These are phyloP conservation scores for Colletotrichum chrysophilum DNA, from an alignment of 2,329 filamentous ascomycete species.

Conservation along the genomic window DNA sequence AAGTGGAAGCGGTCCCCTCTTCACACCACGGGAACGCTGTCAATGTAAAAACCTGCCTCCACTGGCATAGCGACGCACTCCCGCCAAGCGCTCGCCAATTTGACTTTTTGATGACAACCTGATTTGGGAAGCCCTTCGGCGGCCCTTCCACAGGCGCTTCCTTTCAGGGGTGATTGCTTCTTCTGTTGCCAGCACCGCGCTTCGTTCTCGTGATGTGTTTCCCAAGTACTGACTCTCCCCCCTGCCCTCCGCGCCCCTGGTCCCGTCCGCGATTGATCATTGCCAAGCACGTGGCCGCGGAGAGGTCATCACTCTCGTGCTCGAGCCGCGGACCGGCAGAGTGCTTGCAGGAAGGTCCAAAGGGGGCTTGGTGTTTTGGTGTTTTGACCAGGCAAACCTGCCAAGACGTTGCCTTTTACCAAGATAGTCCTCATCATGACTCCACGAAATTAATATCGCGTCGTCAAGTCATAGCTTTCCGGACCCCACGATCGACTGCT, in stretches of 20 bases:
- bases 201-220: slow-evolving; percentile 12
- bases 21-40: not conserved
- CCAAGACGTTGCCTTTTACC: slow-evolving; percentile 7
- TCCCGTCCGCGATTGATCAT: not conserved
- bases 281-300: slow-evolving; percentile 1
- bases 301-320: not conserved
- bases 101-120: not conserved
- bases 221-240: not conserved
- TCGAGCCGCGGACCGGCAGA: not conserved
- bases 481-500: not conserved
- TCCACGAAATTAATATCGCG: slow-evolving; percentile 12
- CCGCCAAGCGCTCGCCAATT: slow-evolving; percentile 11
- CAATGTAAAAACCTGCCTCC: not conserved
- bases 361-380: not conserved
- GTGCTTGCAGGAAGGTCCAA: not conserved
- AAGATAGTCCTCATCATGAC: not conserved
- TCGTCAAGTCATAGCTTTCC: not conserved
- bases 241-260: not conserved
- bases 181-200: not conserved
- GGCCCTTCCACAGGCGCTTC: not conserved
- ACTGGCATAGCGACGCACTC: not conserved
- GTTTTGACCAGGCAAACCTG: not conserved
- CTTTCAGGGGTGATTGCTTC: not conserved
- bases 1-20: not conserved
- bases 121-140: not conserved